Conservation (phyloP, 768 basidiomycete species). For the Leccinum barrowsii region DNA sequence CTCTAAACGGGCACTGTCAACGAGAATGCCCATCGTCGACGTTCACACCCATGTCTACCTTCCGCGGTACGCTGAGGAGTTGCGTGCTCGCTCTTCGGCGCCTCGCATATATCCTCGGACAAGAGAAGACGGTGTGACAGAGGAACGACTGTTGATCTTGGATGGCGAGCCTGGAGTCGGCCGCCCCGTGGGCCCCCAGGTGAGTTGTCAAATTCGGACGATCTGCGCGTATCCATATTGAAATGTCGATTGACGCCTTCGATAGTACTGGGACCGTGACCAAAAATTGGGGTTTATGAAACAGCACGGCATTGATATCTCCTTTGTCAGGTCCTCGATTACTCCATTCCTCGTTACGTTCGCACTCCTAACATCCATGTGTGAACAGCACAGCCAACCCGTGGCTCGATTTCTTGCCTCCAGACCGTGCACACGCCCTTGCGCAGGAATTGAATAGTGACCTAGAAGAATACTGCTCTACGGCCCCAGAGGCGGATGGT, state of each 20-base stretch:
- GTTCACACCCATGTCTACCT: conserved; percentile 86
- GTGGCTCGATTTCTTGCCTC: conserved; percentile 84
- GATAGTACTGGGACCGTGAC: conserved; percentile 69
- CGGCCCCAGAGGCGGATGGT: conserved; percentile 42
- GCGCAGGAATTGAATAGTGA: conserved; percentile 74
- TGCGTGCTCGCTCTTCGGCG: conserved; percentile 59
- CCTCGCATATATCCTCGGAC: conserved; percentile 61
- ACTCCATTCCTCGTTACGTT: conserved; percentile 2
- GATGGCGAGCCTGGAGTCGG: conserved; percentile 79
- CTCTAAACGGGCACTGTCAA: conserved; percentile 16
- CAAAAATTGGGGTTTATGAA: conserved; percentile 88
- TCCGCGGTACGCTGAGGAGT: conserved; percentile 68
- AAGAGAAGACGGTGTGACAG: conserved; percentile 41
- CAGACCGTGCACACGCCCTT: conserved; percentile 59
- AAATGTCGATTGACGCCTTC: conserved; percentile 8
- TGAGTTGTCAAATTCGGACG: conserved; percentile 20
- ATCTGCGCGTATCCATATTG: background rate
- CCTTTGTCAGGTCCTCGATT: conserved; percentile 61
- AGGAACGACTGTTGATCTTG: conserved; percentile 73
- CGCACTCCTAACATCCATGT: conserved; percentile 14
- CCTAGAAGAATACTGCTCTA: conserved; percentile 75
- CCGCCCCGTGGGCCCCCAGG: conserved; percentile 76
- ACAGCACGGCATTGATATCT: conserved; percentile 73
- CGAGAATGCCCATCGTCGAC: conserved; percentile 56
- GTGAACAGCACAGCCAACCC: conserved; percentile 74